phyloP scores from a whole-genome alignment of 2,329 filamentous ascomycete species.

The Paramyrothecium sp. region DNA sequence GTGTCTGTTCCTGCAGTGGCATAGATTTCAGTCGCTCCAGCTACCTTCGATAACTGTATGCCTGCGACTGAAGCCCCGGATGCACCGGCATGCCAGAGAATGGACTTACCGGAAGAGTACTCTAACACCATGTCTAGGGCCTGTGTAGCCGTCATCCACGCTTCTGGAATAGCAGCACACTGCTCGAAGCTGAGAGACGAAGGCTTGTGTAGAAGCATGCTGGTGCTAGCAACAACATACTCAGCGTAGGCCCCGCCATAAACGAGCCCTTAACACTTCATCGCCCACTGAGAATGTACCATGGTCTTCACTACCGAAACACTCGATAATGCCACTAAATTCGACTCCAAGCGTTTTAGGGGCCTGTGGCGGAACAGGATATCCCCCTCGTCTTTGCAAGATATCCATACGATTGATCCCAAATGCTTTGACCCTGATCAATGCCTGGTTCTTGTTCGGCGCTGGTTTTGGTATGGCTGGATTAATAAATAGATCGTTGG shows the following conservation, averaged over 20 bases:
- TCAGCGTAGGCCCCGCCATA: slow-evolving; percentile 90
- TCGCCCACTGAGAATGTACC: slow-evolving; percentile 66
- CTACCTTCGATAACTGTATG: slow-evolving; percentile 71
- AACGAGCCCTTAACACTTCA: slow-evolving; percentile 80
- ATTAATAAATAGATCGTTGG: slow-evolving; percentile 57
- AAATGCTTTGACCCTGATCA: slow-evolving; percentile 76
- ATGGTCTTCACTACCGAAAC: slow-evolving; percentile 47
- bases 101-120: slow-evolving; percentile 64
- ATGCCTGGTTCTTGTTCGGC: slow-evolving; percentile 59
- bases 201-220: slow-evolving; percentile 81
- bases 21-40: slow-evolving; percentile 68
- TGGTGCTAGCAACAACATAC: slow-evolving; percentile 70
- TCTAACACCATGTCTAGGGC: slow-evolving; percentile 79
- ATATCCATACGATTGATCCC: slow-evolving; percentile 88
- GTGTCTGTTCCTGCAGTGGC: slow-evolving; percentile 76
- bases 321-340: slow-evolving; percentile 67
- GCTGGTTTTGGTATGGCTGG: slow-evolving; percentile 45
- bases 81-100: slow-evolving; percentile 90
- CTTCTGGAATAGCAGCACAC: slow-evolving; percentile 78
- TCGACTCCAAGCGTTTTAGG: slow-evolving; percentile 71
- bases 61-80: slow-evolving; percentile 81
- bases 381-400: slow-evolving; percentile 67
- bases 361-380: slow-evolving; percentile 68
- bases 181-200: slow-evolving; percentile 66
- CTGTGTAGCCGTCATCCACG: slow-evolving; percentile 89